These are phyloP conservation scores for Chytriomyces sp. DNA, from an alignment of 192 early-diverging fungal genomes.

Conservation along the genomic window DNA sequence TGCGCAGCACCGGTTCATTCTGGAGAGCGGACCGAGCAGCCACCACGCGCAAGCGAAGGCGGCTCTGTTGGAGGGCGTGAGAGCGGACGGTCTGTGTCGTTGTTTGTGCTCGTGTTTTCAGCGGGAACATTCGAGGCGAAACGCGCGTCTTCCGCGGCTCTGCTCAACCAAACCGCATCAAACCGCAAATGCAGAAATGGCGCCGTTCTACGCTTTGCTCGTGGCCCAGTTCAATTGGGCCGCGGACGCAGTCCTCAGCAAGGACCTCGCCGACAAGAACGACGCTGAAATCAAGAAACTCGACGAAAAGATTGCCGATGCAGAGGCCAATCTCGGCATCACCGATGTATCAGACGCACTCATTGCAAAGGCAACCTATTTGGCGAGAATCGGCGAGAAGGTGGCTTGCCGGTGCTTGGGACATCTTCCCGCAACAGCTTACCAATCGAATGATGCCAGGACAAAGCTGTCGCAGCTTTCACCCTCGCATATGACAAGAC, in stretches of 20 bases:
- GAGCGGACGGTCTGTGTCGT: constrained; percentile 76
- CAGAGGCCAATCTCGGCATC: constrained; percentile 91
- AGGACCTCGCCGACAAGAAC: constrained; percentile 68
- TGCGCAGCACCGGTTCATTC: constrained; percentile 78
- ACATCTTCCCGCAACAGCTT: neutral
- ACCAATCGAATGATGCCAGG: constrained; percentile 48
- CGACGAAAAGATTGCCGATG: constrained; percentile 85
- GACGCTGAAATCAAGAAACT: constrained; percentile 74
- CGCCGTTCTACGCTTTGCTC: constrained; percentile 74
- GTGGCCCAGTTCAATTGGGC: constrained; percentile 65
- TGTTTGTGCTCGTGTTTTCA: constrained; percentile 37
- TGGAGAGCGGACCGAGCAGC: constrained; percentile 72
- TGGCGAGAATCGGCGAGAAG: constrained; percentile 93
- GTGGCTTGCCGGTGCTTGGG: constrained; percentile 45
- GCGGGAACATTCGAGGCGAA: neutral
- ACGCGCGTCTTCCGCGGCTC: constrained; percentile 42
- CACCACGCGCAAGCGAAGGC: constrained; percentile 68
- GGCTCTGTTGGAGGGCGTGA: constrained; percentile 72
- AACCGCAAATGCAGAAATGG: constrained; percentile 69
- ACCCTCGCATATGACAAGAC: constrained; percentile 82
- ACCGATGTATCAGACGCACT: constrained; percentile 84
- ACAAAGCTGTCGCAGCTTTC: constrained; percentile 84
- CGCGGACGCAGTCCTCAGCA: constrained; percentile 55
- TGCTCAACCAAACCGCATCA: neutral
- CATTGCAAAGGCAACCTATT: constrained; percentile 86